Percentiles rank a stretch among this genome's conserved stretches.
Conservation (phyloP, 352 stramenopile species). For the Pythium folliculosum region DNA sequence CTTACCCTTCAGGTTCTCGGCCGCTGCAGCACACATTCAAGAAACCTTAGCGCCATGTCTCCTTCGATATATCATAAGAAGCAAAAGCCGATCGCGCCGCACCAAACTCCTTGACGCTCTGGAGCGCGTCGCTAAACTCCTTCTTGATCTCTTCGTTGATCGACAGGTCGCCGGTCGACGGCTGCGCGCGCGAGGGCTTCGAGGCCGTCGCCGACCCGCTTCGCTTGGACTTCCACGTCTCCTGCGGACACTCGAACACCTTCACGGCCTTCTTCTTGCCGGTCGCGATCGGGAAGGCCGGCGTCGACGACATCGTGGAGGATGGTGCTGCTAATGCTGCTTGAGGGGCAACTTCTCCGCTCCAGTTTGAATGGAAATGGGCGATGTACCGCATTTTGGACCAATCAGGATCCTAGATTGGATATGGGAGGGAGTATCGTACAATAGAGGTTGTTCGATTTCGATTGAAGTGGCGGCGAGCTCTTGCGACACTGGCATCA, state of each 20-base stretch:
- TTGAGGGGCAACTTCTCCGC: background rate
- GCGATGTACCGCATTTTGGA: background rate
- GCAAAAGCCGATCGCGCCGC: background rate
- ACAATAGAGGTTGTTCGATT: slow-evolving; percentile 17
- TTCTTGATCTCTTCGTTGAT: slow-evolving; percentile 71
- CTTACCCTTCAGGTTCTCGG: slow-evolving; percentile 65
- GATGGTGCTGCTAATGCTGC: background rate
- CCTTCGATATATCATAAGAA: background rate
- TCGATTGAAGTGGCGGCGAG: slow-evolving; percentile 16
- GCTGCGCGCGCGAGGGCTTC: slow-evolving; percentile 33
- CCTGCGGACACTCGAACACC: slow-evolving; percentile 73
- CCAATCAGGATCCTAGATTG: slow-evolving; percentile 12
- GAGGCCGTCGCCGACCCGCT: slow-evolving; percentile 13
- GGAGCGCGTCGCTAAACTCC: slow-evolving; percentile 75
- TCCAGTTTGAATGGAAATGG: slow-evolving; percentile 19
- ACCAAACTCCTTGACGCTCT: slow-evolving; percentile 78
- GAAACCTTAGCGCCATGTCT: background rate
- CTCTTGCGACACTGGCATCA: background rate
- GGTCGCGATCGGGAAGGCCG: slow-evolving; percentile 74
- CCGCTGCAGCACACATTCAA: slow-evolving; percentile 26
- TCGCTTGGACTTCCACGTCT: slow-evolving; percentile 68
- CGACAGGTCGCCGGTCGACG: slow-evolving; percentile 42
- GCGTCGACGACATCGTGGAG: slow-evolving; percentile 35
- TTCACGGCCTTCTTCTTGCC: slow-evolving; percentile 79
- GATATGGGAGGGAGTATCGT: background rate